Evolutionary conservation across 1,284 basidiomycete genomes (phyloP), one percentile per base, ranked within the genome.

Genomic region (Mycena sp.): DNA sequence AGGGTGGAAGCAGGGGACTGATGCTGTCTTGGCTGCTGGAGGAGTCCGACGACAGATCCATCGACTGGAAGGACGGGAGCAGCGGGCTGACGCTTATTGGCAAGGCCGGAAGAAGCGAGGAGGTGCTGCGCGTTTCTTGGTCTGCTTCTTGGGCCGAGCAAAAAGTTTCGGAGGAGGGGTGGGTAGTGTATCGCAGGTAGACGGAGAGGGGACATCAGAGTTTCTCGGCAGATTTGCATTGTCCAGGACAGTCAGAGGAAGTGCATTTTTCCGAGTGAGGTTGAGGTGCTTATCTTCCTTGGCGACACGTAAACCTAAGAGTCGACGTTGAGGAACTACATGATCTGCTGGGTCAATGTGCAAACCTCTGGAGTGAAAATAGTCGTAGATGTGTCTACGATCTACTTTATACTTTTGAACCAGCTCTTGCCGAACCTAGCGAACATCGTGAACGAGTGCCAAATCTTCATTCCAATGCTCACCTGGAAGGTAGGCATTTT

Each of bases 311-410:
- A 91, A 74, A 37, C 89, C 89, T 82, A 75, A 73, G n/a, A 37
- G 5, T 28, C 19, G 23, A 26, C 10, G 21, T 29, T 14, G 41
- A 4, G 43, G 28, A n/a, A 28, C 17, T 19, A 25, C 14, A 1
- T 28, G 32, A 17, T 29, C 4, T 14, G n/a, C 25, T 21, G 17
- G 38, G 26, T 30, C 4, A 43, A 14, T 35, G 28, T n/a, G 28
- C 53, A 35, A 3, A 81, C 83, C 83, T 78, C 81, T 74, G 29
- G 83, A 83, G 72, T 91, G 90, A 74, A 90, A 91, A 73, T 90
- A 91, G 72, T 91, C 90, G 70, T 91, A 91, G 67, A 91, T 86
- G 67, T 90, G 89, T 67, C 90, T 79, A 66, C 90, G 80, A 72
- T 91, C 89, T 58, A 90, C 86, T 62, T 79, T 81, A 72, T 88